These are phyloP conservation scores for Plantago elongata DNA, from an alignment of 257 asterid genomes.

Conservation along the genomic window DNA sequence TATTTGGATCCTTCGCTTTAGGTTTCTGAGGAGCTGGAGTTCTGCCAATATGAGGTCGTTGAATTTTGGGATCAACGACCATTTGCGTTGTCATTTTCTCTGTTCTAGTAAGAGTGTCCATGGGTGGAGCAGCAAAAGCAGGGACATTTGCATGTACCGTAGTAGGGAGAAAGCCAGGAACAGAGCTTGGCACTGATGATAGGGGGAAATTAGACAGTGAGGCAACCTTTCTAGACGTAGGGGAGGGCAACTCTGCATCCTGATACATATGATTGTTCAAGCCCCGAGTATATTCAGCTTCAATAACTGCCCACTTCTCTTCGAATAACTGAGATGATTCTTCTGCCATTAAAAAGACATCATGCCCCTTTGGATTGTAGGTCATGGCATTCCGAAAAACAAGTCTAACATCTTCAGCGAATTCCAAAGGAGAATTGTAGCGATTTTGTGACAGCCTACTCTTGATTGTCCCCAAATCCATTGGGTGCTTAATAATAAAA, in stretches of 20 bases:
- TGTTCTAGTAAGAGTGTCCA: slow-evolving; percentile 42
- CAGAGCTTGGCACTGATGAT: slow-evolving; percentile 18
- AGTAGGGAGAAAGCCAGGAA: neutral
- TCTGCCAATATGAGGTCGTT: slow-evolving; percentile 47
- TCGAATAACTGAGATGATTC: slow-evolving; percentile 58
- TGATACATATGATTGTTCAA: slow-evolving; percentile 59
- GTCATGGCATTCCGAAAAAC: slow-evolving; percentile 89
- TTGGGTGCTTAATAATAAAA: slow-evolving; percentile 70
- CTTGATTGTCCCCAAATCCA: slow-evolving; percentile 92
- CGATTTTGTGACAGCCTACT: slow-evolving; percentile 49
- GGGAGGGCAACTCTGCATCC: slow-evolving; percentile 57
- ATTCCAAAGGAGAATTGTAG: slow-evolving; percentile 71
- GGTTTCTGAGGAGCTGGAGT: slow-evolving; percentile 86
- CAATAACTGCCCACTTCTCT: slow-evolving; percentile 75
- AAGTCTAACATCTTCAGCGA: slow-evolving; percentile 86
- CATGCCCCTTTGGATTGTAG: slow-evolving; percentile 88
- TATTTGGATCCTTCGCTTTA: slow-evolving; percentile 84
- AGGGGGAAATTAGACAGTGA: slow-evolving; percentile 38
- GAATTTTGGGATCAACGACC: slow-evolving; percentile 44
- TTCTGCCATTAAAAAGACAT: slow-evolving; percentile 84
- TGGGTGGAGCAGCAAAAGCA: slow-evolving; percentile 22
- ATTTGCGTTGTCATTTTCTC: slow-evolving; percentile 34
- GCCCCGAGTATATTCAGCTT: slow-evolving; percentile 51
- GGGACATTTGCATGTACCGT: slow-evolving; percentile 4
- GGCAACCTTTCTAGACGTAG: slow-evolving; percentile 47